Conservation (phyloP, 805 yeast species). For the Schizosaccharomyces japonicus region DNA sequence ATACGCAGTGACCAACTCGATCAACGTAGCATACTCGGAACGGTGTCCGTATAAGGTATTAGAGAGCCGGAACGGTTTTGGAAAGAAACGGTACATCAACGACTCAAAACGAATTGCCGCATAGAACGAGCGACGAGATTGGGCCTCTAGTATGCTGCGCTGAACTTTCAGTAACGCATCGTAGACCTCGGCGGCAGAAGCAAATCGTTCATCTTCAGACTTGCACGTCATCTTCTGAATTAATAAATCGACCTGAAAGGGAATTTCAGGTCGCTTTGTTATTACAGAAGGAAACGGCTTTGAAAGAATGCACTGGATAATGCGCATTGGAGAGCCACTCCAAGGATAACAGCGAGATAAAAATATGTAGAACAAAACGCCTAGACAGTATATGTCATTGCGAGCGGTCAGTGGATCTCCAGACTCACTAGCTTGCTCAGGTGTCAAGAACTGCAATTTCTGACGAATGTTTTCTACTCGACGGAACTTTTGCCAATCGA, state of each 20-base stretch:
- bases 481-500: neutral
- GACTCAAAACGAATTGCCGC: too few relatives aligned
- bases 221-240: conserved; percentile 11
- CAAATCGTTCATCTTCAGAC: conserved; percentile 7
- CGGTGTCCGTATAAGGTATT: too few relatives aligned
- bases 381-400: conserved; percentile 12
- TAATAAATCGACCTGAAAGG: conserved; percentile 7
- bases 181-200: conserved; percentile 8
- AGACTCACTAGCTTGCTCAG: conserved; percentile 12
- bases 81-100: too few relatives aligned
- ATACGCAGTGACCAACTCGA: too few relatives aligned
- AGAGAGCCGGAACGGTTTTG: too few relatives aligned
- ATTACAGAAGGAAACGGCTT: conserved; percentile 10
- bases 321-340: conserved; percentile 10
- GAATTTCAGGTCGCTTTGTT: conserved; percentile 10
- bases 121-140: too few relatives aligned
- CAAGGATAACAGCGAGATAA: conserved; percentile 10
- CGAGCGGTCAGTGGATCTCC: conserved; percentile 9
- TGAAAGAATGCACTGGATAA: conserved; percentile 9
- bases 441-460: conserved; percentile 9
- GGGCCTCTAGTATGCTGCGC: too few relatives aligned
- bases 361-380: conserved; percentile 10
- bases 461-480: conserved; percentile 3
- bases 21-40: too few relatives aligned
- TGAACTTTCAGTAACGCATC: too few relatives aligned